Conservation (phyloP, 345 rosid genomes). For the Cardamine occulta region DNA sequence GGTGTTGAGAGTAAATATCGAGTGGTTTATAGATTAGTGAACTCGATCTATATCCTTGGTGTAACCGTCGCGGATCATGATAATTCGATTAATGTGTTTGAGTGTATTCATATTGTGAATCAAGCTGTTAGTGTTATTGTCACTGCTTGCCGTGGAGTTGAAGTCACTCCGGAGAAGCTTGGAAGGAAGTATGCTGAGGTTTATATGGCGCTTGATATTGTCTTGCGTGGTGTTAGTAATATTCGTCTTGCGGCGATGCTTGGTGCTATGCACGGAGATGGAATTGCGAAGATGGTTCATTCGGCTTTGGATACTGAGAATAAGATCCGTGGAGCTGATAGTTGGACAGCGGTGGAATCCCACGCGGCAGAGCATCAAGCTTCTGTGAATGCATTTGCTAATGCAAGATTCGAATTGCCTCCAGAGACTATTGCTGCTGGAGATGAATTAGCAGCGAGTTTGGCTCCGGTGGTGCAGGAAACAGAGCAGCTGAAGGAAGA, state of each 20-base stretch:
- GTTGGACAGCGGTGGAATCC: slow-evolving; percentile 64
- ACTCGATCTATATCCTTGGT: slow-evolving; percentile 90
- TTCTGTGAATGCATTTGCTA: slow-evolving; percentile 65
- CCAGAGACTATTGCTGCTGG: slow-evolving; percentile 81
- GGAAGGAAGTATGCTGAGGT: slow-evolving; percentile 89
- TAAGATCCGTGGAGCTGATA: slow-evolving; percentile 94
- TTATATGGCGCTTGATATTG: slow-evolving; percentile 97
- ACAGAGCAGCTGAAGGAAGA: slow-evolving; percentile 69
- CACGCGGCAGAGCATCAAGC: slow-evolving; percentile 72
- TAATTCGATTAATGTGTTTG: slow-evolving; percentile 85
- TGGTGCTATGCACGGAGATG: slow-evolving; percentile 92
- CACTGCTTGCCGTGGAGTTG: slow-evolving; percentile 98
- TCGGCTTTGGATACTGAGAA: slow-evolving; percentile 86
- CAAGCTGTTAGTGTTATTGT: slow-evolving; percentile 97
- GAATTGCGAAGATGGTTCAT: slow-evolving; percentile 97
- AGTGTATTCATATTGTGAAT: slow-evolving; percentile 93
- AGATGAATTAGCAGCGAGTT: slow-evolving; percentile 70
- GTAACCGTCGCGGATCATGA: slow-evolving; percentile 88
- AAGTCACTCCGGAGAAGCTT: slow-evolving; percentile 96
- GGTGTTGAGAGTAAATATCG: slow-evolving; percentile 98
- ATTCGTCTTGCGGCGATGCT: slow-evolving; percentile 96
- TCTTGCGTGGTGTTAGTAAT: slow-evolving; percentile 85
- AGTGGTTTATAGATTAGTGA: slow-evolving; percentile 90
- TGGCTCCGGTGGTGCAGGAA: slow-evolving; percentile 59
- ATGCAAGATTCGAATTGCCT: slow-evolving; percentile 72